Conservation (phyloP, 2,329 filamentous ascomycete species). For the Dothiorella sarmentorum region DNA sequence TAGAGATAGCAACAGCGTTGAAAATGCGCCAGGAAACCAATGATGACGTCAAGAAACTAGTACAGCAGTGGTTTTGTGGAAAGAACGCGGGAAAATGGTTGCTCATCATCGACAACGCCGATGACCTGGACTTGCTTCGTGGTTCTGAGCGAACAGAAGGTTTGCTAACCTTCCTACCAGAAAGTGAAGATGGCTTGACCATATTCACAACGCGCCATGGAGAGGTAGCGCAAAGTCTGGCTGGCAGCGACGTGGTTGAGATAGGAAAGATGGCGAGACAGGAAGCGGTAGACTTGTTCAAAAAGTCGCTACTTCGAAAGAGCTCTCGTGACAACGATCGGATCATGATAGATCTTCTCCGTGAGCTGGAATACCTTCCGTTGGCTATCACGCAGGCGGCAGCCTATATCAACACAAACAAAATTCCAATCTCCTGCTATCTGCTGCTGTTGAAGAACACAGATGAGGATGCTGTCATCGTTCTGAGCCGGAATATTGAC, state of each 20-base stretch:
- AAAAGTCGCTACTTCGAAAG: slow-evolving; percentile 18
- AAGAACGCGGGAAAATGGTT: slow-evolving; percentile 19
- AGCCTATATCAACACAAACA: slow-evolving; percentile 34
- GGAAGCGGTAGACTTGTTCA: slow-evolving; percentile 19
- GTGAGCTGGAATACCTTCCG: slow-evolving; percentile 24
- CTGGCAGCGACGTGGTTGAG: slow-evolving; percentile 20
- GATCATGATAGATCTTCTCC: slow-evolving; percentile 27
- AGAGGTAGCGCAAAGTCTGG: slow-evolving; percentile 19
- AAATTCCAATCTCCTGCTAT: slow-evolving; percentile 20
- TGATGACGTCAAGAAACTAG: slow-evolving; percentile 25
- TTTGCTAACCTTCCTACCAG: slow-evolving; percentile 21
- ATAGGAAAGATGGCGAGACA: slow-evolving; percentile 19
- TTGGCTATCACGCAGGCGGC: slow-evolving; percentile 23
- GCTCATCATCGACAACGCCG: not conserved
- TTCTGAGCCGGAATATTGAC: slow-evolving; percentile 33
- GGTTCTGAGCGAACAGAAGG: slow-evolving; percentile 12
- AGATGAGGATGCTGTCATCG: slow-evolving; percentile 27
- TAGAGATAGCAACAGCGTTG: slow-evolving; percentile 19
- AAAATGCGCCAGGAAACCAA: slow-evolving; percentile 20
- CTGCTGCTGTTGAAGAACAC: slow-evolving; percentile 23
- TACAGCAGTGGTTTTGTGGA: slow-evolving; percentile 24
- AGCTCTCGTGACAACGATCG: slow-evolving; percentile 11
- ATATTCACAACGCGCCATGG: slow-evolving; percentile 24
- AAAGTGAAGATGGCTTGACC: slow-evolving; percentile 20
- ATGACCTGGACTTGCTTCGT: slow-evolving; percentile 15